Conservation (phyloP, 2,329 filamentous ascomycete species). For the Colletotrichum sp. region DNA sequence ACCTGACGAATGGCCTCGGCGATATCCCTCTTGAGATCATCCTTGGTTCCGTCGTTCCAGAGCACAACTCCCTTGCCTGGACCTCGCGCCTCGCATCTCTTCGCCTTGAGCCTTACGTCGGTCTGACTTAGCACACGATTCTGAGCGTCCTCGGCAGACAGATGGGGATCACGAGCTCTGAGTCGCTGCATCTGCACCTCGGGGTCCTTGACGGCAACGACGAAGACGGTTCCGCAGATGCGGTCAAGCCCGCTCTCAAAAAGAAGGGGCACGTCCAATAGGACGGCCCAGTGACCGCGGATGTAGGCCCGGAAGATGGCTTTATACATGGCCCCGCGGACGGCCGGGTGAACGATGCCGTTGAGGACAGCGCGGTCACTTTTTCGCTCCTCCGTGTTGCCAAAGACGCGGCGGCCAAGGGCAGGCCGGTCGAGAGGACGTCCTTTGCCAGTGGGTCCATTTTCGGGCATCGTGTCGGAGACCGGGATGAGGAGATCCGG, state of each 20-base stretch:
- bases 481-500: constrained; percentile 80
- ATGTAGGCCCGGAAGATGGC: constrained; percentile 76
- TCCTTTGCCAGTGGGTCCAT: constrained; percentile 65
- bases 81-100: constrained; percentile 70
- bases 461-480: constrained; percentile 54
- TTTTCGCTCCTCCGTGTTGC: constrained; percentile 71
- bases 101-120: constrained; percentile 84
- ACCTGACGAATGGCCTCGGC: constrained; percentile 69
- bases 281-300: constrained; percentile 82
- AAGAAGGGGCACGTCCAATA: constrained; percentile 89
- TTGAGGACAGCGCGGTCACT: constrained; percentile 82
- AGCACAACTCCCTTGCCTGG: constrained; percentile 76
- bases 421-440: constrained; percentile 84
- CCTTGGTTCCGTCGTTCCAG: constrained; percentile 84
- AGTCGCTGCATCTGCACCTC: constrained; percentile 83
- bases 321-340: constrained; percentile 81
- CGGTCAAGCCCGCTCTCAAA: constrained; percentile 89
- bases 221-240: constrained; percentile 83
- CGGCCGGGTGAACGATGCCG: constrained; percentile 89
- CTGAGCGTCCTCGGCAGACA: constrained; percentile 84
- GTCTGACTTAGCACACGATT: constrained; percentile 87
- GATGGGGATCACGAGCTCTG: constrained; percentile 75
- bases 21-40: constrained; percentile 72
- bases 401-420: constrained; percentile 86
- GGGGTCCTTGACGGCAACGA: constrained; percentile 84